Evolutionary conservation across 441 rosid genomes (phyloP).

Genomic region (Omphalea diandra): DNA sequence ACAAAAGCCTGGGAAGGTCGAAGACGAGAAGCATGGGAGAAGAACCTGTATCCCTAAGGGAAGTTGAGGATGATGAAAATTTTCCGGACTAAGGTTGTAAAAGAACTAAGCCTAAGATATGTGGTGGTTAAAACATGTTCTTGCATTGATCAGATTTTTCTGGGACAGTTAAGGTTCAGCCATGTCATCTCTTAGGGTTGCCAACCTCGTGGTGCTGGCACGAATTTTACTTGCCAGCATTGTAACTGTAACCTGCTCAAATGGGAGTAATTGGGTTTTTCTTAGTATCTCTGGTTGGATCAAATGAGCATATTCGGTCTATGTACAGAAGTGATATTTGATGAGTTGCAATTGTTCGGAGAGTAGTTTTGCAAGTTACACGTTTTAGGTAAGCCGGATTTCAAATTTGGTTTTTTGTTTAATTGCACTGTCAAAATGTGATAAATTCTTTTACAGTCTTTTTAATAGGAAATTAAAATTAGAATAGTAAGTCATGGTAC

Average conservation of each 20-base stretch:
- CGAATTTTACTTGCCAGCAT: neutral
- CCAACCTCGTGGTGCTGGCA: constrained; percentile 4
- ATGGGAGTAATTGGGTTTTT: neutral
- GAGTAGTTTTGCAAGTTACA: constrained; percentile 20
- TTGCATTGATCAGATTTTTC: neutral
- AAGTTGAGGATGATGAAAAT: constrained; percentile 34
- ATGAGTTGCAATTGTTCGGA: constrained; percentile 39
- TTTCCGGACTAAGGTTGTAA: constrained; percentile 32
- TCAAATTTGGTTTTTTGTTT: neutral
- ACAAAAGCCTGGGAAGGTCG: constrained; percentile 18
- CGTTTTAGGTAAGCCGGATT: neutral
- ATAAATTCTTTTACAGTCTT: neutral
- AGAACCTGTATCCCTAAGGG: constrained; percentile 26
- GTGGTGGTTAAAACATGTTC: neutral
- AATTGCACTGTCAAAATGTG: neutral
- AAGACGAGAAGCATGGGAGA: constrained; percentile 26
- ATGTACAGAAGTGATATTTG: constrained; percentile 31
- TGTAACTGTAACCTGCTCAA: constrained; percentile 9
- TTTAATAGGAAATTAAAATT: no score
- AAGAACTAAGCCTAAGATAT: neutral
- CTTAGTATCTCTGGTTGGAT: constrained; percentile 3
- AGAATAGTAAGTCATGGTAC: no score
- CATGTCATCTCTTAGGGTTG: neutral
- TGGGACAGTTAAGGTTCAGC: neutral
- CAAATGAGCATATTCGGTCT: constrained; percentile 11